These are phyloP conservation scores for Cercophora samala DNA, from an alignment of 495 filamentous ascomycete species.

Conservation along the genomic window DNA sequence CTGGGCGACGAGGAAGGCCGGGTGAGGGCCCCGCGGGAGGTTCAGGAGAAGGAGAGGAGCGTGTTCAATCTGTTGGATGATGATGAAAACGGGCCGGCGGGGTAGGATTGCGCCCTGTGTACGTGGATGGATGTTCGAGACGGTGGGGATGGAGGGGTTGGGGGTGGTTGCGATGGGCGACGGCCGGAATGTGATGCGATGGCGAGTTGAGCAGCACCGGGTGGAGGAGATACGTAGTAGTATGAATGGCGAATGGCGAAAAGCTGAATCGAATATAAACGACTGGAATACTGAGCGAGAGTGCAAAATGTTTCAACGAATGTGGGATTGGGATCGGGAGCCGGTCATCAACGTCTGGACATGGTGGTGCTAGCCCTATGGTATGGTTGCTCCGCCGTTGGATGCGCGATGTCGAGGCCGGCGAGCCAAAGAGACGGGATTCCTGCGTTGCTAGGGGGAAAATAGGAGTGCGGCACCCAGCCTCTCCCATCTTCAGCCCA, in stretches of 20 bases:
- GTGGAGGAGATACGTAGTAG: neutral
- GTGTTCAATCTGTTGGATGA: neutral
- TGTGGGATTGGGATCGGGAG: neutral
- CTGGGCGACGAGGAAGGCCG: constrained; percentile 24
- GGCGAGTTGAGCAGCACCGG: too few species aligned
- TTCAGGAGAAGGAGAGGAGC: neutral
- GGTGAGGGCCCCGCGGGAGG: constrained; percentile 8
- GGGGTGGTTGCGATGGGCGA: constrained; percentile 11
- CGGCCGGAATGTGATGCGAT: constrained; percentile 8
- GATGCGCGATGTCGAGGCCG: constrained; percentile 23
- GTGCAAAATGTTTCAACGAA: constrained; percentile 12
- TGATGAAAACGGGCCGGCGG: neutral
- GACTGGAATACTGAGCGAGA: neutral
- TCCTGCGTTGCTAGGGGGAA: constrained; percentile 35
- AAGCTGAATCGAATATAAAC: neutral
- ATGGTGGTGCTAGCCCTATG: constrained; percentile 15
- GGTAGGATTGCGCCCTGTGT: neutral
- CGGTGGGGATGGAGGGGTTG: neutral
- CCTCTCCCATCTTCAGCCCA: neutral
- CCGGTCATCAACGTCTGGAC: neutral
- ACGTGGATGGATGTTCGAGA: neutral
- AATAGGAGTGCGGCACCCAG: constrained; percentile 13
- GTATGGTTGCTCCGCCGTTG: constrained; percentile 32
- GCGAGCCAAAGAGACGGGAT: constrained; percentile 4
- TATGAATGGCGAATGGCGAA: neutral